Evolutionary conservation across 1,284 basidiomycete genomes (phyloP).

Genomic region (Ustilago nuda): DNA sequence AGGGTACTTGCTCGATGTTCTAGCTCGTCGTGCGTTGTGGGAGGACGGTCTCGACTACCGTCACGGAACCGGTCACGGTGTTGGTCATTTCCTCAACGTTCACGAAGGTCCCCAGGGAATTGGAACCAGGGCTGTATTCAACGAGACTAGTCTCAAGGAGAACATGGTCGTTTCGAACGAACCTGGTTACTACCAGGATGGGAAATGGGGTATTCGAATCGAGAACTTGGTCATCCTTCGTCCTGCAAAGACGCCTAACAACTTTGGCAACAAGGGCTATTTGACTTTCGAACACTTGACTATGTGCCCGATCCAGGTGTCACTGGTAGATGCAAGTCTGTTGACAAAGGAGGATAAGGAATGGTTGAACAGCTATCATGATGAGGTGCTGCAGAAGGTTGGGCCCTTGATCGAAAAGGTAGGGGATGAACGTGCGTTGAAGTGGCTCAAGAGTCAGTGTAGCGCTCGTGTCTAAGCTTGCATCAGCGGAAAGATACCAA

Average conservation of each 20-base stretch:
- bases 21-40: conserved; percentile 88
- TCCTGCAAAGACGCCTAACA: conserved; percentile 75
- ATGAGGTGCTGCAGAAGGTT: conserved; percentile 81
- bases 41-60: conserved; percentile 83
- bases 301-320: conserved; percentile 83
- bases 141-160: conserved; percentile 66
- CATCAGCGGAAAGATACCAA: not conserved
- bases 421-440: conserved; percentile 78
- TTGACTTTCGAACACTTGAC: conserved; percentile 58
- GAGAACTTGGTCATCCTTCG: conserved; percentile 75
- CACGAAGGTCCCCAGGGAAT: conserved; percentile 69
- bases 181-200: conserved; percentile 93
- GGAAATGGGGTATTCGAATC: conserved; percentile 90
- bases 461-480: conserved; percentile 24
- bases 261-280: conserved; percentile 77
- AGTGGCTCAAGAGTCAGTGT: conserved; percentile 81
- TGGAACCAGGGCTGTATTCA: conserved; percentile 64
- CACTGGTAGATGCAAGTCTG: conserved; percentile 78
- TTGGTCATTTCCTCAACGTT: conserved; percentile 65
- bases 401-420: conserved; percentile 76
- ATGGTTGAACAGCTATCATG: conserved; percentile 90
- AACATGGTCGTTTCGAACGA: conserved; percentile 71
- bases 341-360: conserved; percentile 77
- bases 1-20: conserved; percentile 81
- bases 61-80: conserved; percentile 68